Percentiles rank a stretch among this genome's conserved stretches.
phyloP scores from a whole-genome alignment of 148 eudicot species.

The Suaeda aralocaspica region DNA sequence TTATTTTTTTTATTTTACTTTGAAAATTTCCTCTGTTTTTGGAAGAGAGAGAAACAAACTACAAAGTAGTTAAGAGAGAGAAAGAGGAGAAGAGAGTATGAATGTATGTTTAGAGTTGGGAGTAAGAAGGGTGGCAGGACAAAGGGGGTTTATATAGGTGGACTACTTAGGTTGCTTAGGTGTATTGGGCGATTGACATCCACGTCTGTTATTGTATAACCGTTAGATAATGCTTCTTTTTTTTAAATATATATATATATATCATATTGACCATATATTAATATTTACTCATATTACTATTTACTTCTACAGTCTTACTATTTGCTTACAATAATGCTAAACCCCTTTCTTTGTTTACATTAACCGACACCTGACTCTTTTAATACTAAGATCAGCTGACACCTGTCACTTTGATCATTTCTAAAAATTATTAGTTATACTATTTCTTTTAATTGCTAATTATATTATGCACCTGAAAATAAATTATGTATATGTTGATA shows the following conservation, averaged over 20 bases:
- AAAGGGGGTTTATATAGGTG: conserved; percentile 13
- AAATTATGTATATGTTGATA: no score
- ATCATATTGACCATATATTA: not conserved
- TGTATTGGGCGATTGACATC: not conserved
- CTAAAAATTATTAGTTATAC: no score
- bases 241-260: no score
- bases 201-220: conserved; percentile 12
- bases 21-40: conserved; percentile 8
- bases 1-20: not conserved
- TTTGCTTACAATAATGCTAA: not conserved
- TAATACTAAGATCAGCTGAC: not conserved
- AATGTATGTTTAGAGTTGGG: conserved; percentile 3
- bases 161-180: not conserved
- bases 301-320: not conserved
- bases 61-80: not conserved
- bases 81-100: not conserved
- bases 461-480: no score
- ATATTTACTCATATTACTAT: not conserved
- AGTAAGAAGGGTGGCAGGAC: not conserved
- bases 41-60: conserved; percentile 18
- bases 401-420: not conserved
- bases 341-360: not conserved
- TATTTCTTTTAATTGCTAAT: no score
- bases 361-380: not conserved
- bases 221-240: conserved; percentile 1